Conservation (phyloP, 768 basidiomycete species). For the Kwoniella heveanensis region DNA sequence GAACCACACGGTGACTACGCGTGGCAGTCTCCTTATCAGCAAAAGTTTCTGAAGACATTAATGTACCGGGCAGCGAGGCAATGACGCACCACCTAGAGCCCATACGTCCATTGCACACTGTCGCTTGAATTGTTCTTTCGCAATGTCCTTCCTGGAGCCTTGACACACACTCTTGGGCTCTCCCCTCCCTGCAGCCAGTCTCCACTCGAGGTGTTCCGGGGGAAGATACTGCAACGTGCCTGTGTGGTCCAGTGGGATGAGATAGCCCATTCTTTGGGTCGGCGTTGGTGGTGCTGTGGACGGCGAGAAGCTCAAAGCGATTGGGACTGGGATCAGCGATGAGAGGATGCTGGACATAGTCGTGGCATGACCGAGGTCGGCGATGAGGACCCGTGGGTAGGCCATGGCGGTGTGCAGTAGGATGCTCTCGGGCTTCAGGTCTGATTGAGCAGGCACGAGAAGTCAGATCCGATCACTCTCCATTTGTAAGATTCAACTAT, state of each 20-base stretch:
- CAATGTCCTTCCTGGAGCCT: slow-evolving; percentile 14
- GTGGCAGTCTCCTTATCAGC: no score
- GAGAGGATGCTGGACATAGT: slow-evolving; percentile 1
- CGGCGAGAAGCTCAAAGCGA: no score
- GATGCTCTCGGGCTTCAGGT: slow-evolving; percentile 44
- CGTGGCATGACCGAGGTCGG: slow-evolving; percentile 32
- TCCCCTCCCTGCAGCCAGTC: not conserved
- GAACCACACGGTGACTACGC: slow-evolving; percentile 14
- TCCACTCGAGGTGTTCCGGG: slow-evolving; percentile 24
- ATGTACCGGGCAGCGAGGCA: no score
- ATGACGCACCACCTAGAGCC: slow-evolving; percentile 35
- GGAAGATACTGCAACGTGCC: slow-evolving; percentile 30
- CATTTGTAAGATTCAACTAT: no score
- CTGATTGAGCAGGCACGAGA: slow-evolving; percentile 8
- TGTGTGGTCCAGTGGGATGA: not conserved
- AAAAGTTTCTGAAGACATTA: not conserved
- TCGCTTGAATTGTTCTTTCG: slow-evolving; percentile 21
- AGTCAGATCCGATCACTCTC: no score
- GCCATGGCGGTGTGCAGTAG: slow-evolving; percentile 29
- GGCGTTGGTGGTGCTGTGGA: no score
- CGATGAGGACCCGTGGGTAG: slow-evolving; percentile 33
- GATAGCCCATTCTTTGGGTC: not conserved
- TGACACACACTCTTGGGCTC: not conserved
- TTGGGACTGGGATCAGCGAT: not conserved
- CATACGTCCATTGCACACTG: slow-evolving; percentile 33